Conservation (phyloP, 345 rosid genomes). For the Dipteronia sinensis region DNA sequence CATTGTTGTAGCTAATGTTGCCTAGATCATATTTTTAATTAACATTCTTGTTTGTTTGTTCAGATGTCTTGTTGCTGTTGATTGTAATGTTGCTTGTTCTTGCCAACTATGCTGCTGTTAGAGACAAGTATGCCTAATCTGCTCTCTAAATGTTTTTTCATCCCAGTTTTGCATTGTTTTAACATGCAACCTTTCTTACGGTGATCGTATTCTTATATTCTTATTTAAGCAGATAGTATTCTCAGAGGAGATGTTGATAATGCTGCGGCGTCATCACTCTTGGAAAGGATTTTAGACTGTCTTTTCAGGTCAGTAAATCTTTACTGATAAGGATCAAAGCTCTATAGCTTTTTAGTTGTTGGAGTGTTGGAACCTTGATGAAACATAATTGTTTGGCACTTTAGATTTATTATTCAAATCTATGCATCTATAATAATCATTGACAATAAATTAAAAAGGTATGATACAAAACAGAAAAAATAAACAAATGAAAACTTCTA, state of each 20-base stretch:
- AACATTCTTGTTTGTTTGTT: slow-evolving; percentile 74
- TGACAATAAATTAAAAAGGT: too few species aligned
- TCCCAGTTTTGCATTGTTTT: background rate
- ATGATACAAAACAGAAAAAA: too few species aligned
- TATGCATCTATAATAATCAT: too few species aligned
- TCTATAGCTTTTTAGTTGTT: background rate
- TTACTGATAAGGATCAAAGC: background rate
- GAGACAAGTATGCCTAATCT: slow-evolving; percentile 49
- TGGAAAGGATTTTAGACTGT: slow-evolving; percentile 62
- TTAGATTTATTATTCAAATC: too few species aligned
- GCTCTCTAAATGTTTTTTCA: background rate
- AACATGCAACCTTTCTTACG: background rate
- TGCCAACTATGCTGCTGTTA: slow-evolving; percentile 61
- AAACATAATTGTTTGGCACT: background rate
- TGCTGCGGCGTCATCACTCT: slow-evolving; percentile 61
- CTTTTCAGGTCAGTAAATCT: slow-evolving; percentile 48
- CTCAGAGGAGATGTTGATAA: slow-evolving; percentile 61
- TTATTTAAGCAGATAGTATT: slow-evolving; percentile 42
- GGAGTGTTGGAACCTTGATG: slow-evolving; percentile 41
- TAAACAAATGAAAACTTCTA: too few species aligned
- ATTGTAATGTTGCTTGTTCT: slow-evolving; percentile 52
- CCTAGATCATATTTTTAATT: slow-evolving; percentile 74
- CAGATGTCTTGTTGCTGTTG: slow-evolving; percentile 71
- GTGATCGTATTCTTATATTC: background rate
- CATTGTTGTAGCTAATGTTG: slow-evolving; percentile 73